phyloP scores from a whole-genome alignment of 2,329 filamentous ascomycete genomes.

The Macrophomina pseudophaseolina region DNA sequence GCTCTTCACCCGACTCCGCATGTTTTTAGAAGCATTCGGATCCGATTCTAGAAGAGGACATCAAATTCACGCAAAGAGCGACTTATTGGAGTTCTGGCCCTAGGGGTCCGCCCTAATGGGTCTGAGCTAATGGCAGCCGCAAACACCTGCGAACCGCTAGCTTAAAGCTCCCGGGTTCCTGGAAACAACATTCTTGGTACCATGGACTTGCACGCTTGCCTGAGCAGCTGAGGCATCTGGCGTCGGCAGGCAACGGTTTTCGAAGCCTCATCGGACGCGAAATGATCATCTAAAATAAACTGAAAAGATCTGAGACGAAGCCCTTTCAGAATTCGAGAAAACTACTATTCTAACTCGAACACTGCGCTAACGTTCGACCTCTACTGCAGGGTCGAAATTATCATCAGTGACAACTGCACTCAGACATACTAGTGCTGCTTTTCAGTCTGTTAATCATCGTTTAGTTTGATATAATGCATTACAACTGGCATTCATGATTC shows the following conservation, averaged over 20 bases:
- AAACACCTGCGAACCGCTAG: constrained; percentile 17
- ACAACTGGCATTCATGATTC: constrained; percentile 1
- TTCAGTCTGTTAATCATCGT: background rate
- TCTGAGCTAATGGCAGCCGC: constrained; percentile 25
- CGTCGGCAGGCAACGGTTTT: background rate
- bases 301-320: constrained; percentile 28
- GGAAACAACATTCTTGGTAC: background rate
- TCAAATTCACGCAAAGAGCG: constrained; percentile 15
- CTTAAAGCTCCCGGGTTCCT: constrained; percentile 9
- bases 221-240: constrained; percentile 9
- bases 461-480: background rate
- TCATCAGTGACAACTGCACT: background rate
- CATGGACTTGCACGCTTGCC: background rate
- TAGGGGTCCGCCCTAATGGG: constrained; percentile 13
- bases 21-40: background rate
- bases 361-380: background rate
- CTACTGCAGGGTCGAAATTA: background rate
- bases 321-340: too few species aligned
- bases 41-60: constrained; percentile 17
- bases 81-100: constrained; percentile 25
- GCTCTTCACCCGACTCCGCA: constrained; percentile 17
- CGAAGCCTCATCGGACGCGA: constrained; percentile 14
- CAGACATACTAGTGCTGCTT: background rate
- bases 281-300: constrained; percentile 21
- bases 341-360: background rate